Evolutionary conservation across 73 alveolate species (phyloP), one percentile per base, ranked within the genome.

Genomic region (Durusdinium trenchii): DNA sequence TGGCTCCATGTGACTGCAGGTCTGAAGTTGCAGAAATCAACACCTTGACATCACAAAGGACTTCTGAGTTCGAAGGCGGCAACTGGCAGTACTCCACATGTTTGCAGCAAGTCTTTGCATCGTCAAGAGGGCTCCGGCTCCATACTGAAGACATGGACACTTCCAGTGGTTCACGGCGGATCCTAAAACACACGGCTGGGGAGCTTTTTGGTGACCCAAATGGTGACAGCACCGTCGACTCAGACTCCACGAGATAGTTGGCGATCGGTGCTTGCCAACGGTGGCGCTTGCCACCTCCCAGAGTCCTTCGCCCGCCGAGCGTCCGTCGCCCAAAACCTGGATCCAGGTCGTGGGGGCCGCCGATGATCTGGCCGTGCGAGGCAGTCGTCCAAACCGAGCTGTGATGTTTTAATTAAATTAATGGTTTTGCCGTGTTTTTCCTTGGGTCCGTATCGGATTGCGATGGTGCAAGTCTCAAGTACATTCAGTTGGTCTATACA

Each of bases 321-420:
- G 23, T 9, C 81, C 51, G 81, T 36, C 81, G 82, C 6, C 95
- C 84, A 87, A 60, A 23, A 16, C 95, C 95, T 10, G 95, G 95
- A 62, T 61, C 62, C 84, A 87, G n/a, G 83, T 87, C 95, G 48
- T 87, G 83, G 2, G 82, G 84, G 78, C 95, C 95, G 84, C 95
- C 95, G 47, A 87, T 62, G 84, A 87, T 64, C 95, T 87, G 23
- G 14, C 64, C 50, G 47, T 69, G 48, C 9, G 9, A 12, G 9
- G 9, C 20, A 12, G 9, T 54, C 64, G 64, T 20, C 64, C 64
- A 20, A 20, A 54, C 9, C 28, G 64, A 54, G 64, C 64, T 54
- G 64, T 9, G 20, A 54, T 12, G 9, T 20, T 20, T 20, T 20
- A 54, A 54, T 9, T 9, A 9, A 20, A 12, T 20, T 54, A 20